Conservation (phyloP, 2,329 filamentous ascomycete species). For the Tolypocladium tropicale region DNA sequence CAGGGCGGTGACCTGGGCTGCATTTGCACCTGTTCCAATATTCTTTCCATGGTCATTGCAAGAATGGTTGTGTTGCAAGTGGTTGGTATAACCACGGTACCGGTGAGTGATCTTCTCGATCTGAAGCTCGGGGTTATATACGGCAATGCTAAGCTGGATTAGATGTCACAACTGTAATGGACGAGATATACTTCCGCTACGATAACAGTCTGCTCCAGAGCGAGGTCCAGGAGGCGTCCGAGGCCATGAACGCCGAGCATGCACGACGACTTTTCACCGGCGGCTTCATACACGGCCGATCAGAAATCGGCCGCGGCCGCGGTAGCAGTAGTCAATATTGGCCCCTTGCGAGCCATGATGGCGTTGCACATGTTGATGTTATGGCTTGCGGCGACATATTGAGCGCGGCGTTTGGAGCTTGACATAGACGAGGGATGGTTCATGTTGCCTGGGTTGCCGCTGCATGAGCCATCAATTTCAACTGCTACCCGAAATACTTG, state of each 20-base stretch:
- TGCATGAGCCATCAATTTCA: not conserved
- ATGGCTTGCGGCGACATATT: not conserved
- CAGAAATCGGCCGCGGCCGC: not conserved
- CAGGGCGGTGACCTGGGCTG: not conserved
- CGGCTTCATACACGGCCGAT: not conserved
- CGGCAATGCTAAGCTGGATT: not conserved
- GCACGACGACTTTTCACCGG: not conserved
- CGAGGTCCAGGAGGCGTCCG: not conserved
- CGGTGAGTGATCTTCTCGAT: not conserved
- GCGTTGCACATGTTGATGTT: not conserved
- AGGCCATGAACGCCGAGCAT: not conserved
- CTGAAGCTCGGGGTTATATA: not conserved
- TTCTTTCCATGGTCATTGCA: not conserved
- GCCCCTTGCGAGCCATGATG: not conserved
- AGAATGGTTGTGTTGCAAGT: not conserved
- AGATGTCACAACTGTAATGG: not conserved
- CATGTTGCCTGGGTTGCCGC: too few relatives aligned
- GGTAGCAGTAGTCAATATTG: not conserved
- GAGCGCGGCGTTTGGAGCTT: not conserved
- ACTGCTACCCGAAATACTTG: not conserved
- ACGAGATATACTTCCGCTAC: not conserved
- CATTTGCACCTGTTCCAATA: not conserved
- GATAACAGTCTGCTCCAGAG: not conserved
- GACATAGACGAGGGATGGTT: not conserved
- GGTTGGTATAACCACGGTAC: not conserved